Conservation (phyloP, 306 rosid genomes). For the Acacia confusa region DNA sequence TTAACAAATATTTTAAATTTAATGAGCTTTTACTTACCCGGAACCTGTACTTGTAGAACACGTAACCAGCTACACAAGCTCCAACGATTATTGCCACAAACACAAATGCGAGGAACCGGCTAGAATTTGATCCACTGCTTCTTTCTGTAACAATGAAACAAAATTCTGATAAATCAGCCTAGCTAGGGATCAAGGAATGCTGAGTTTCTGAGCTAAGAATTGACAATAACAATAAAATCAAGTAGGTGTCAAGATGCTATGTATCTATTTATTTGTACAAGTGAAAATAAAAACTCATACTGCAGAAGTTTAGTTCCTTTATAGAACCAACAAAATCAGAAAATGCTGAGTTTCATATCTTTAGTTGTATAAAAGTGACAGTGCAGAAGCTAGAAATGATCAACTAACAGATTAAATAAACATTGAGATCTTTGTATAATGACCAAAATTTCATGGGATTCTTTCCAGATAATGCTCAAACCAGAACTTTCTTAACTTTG, state of each 20-base stretch:
- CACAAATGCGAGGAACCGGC: slow-evolving; percentile 51
- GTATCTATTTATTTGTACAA: background rate
- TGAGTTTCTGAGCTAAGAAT: background rate
- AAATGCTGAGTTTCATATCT: background rate
- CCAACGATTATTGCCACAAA: slow-evolving; percentile 63
- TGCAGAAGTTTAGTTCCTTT: background rate
- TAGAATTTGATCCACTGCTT: slow-evolving; percentile 58
- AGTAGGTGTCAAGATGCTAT: background rate
- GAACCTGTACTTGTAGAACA: slow-evolving; percentile 94
- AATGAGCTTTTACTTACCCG: slow-evolving; percentile 54
- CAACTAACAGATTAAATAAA: background rate
- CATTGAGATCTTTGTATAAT: background rate
- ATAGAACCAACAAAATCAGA: background rate
- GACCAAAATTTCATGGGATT: background rate
- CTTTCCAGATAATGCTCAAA: background rate
- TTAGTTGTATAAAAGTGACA: no score
- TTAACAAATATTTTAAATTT: background rate
- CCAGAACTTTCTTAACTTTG: background rate
- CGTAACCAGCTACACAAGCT: slow-evolving; percentile 65
- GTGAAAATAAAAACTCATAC: background rate
- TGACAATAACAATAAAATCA: background rate
- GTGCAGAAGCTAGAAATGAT: no score
- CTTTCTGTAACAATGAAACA: slow-evolving; percentile 52
- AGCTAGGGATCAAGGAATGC: background rate
- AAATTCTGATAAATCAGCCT: background rate